Evolutionary conservation across 129 eudicot species (phyloP).

Genomic region (Saussurea involucrata): DNA sequence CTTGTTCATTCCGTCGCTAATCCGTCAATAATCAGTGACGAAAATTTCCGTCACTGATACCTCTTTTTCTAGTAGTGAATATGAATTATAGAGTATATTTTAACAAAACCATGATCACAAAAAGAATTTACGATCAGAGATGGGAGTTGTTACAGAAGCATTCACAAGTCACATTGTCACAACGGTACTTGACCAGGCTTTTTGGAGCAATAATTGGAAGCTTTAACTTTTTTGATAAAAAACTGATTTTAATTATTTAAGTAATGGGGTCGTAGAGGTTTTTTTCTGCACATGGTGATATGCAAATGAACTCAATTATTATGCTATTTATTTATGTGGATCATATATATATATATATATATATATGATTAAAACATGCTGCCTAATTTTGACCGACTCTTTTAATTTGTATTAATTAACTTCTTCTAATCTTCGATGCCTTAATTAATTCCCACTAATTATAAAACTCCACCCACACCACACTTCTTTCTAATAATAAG

Average conservation of each 20-base stretch:
- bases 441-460: background rate
- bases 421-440: background rate
- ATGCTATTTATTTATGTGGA: background rate
- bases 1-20: too few species aligned
- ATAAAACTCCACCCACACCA: background rate
- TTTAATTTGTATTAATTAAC: background rate
- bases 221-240: constrained; percentile 6
- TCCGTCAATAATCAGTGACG: too few species aligned
- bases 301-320: constrained; percentile 5
- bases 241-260: background rate
- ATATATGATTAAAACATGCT: background rate
- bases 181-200: constrained; percentile 1
- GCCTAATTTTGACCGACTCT: background rate
- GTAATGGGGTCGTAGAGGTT: constrained; percentile 2
- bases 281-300: constrained; percentile 1
- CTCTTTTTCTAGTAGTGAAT: too few species aligned
- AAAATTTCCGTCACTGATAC: too few species aligned
- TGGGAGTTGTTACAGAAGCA: background rate
- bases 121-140: background rate
- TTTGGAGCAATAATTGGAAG: constrained; percentile 18
- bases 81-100: too few species aligned
- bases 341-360: too few species aligned
- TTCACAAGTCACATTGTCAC: too few species aligned
- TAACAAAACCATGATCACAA: background rate
- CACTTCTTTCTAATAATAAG: background rate